A percentile compares a stretch with the other conserved stretches of the same genome.
Conservation (phyloP, 805 yeast genomes). For the Debaryomyces hansenii region DNA sequence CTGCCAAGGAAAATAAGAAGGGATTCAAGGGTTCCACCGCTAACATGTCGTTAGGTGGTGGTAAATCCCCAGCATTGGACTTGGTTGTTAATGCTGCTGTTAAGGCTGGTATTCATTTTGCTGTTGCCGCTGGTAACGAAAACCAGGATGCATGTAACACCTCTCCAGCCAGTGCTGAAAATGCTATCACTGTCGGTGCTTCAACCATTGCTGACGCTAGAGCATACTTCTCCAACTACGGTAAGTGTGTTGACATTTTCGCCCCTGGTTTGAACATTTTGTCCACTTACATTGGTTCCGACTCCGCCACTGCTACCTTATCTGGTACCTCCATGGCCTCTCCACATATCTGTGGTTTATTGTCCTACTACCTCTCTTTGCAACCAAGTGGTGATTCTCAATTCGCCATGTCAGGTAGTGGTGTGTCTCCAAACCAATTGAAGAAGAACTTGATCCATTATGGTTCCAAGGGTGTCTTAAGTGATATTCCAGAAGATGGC, state of each 20-base stretch:
- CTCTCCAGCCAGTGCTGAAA: slow-evolving; percentile 86
- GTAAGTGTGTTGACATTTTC: slow-evolving; percentile 92
- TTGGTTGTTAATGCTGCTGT: slow-evolving; percentile 89
- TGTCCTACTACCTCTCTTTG: slow-evolving; percentile 83
- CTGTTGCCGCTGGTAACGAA: slow-evolving; percentile 97
- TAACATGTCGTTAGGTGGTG: slow-evolving; percentile 95
- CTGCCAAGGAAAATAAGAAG: slow-evolving; percentile 50
- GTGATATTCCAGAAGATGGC: slow-evolving; percentile 61
- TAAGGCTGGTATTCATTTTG: slow-evolving; percentile 83
- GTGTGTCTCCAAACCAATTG: slow-evolving; percentile 69
- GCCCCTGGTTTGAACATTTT: slow-evolving; percentile 93
- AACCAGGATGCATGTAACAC: slow-evolving; percentile 89
- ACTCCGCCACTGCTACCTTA: slow-evolving; percentile 72
- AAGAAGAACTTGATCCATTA: slow-evolving; percentile 73
- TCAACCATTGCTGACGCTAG: slow-evolving; percentile 84
- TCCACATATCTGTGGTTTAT: slow-evolving; percentile 91
- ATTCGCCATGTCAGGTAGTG: slow-evolving; percentile 53
- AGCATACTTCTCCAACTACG: slow-evolving; percentile 95
- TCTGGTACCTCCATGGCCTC: slow-evolving; percentile 99
- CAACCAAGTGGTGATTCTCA: slow-evolving; percentile 74
- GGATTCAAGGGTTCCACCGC: slow-evolving; percentile 85
- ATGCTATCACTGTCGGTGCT: slow-evolving; percentile 93
- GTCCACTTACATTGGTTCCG: slow-evolving; percentile 80
- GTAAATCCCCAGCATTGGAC: slow-evolving; percentile 83
- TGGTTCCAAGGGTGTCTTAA: slow-evolving; percentile 59